Percentiles rank a stretch among this genome's conserved stretches.
Evolutionary conservation across 352 stramenopile species (phyloP).

Genomic region (Phytopythium cucurbitacearum): DNA sequence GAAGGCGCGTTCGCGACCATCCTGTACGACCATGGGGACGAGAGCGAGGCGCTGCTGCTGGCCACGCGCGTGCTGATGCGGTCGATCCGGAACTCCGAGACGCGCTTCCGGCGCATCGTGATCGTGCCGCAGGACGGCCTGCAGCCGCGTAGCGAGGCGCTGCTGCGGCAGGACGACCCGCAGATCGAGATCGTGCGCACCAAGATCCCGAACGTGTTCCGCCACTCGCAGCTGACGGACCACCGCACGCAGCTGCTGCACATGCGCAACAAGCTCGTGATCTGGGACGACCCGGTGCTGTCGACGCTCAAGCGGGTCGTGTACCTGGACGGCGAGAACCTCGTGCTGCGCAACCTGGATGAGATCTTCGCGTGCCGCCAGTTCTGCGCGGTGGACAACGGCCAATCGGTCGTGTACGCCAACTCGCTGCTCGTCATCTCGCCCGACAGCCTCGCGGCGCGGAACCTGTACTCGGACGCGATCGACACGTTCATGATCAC

Average conservation of each 20-base stretch:
- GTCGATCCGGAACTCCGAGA: conserved; percentile 61
- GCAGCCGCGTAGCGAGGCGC: conserved; percentile 19
- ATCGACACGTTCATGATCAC: conserved; percentile 86
- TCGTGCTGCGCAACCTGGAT: conserved; percentile 74
- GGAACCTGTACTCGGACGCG: conserved; percentile 75
- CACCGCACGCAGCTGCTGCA: conserved; percentile 67
- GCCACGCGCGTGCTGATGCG: conserved; percentile 66
- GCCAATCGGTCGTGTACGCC: conserved; percentile 76
- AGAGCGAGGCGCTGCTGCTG: conserved; percentile 58
- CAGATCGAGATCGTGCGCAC: conserved; percentile 60
- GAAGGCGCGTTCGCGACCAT: conserved; percentile 65
- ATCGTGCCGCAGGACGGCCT: conserved; percentile 69
- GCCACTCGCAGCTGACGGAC: conserved; percentile 51
- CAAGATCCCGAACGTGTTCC: conserved; percentile 68
- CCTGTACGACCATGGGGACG: conserved; percentile 58
- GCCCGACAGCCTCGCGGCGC: conserved; percentile 55
- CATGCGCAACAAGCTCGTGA: conserved; percentile 79
- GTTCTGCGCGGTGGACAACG: conserved; percentile 81
- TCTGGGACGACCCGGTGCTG: conserved; percentile 74
- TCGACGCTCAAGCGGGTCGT: conserved; percentile 61
- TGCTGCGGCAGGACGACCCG: conserved; percentile 52
- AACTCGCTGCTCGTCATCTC: conserved; percentile 82
- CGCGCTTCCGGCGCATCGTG: conserved; percentile 64
- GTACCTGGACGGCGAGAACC: conserved; percentile 77
- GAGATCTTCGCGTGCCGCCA: conserved; percentile 78